Conservation (phyloP, 1,284 basidiomycete species). For the Xanthoconium separans region DNA sequence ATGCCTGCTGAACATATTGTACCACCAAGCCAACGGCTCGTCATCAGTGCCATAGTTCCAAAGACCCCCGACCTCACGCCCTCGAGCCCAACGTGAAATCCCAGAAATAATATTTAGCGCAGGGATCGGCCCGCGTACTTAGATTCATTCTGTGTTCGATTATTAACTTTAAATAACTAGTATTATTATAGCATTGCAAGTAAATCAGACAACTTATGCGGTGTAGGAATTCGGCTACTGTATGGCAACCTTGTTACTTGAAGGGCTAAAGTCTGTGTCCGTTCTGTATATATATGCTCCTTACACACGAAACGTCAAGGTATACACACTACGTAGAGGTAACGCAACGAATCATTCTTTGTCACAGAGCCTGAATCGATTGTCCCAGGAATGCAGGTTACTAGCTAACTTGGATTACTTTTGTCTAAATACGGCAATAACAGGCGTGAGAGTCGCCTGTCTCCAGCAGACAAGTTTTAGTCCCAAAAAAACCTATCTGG, state of each 20-base stretch:
- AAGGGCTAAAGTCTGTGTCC: background rate
- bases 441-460: too few relatives aligned
- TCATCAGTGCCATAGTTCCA: conserved; percentile 25
- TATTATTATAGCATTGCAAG: conserved; percentile 5
- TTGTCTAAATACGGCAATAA: too few relatives aligned
- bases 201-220: background rate
- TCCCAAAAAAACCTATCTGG: too few relatives aligned
- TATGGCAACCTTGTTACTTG: conserved; percentile 2
- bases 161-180: conserved; percentile 4
- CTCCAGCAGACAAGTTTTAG: too few relatives aligned
- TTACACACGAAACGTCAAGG: conserved; percentile 1
- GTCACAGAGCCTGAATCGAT: conserved; percentile 31
- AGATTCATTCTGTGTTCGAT: conserved; percentile 20
- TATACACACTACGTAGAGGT: background rate
- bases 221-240: conserved; percentile 1
- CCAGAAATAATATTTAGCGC: background rate
- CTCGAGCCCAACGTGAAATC: background rate
- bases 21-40: conserved; percentile 38
- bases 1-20: conserved; percentile 36
- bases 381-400: conserved; percentile 34
- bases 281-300: conserved; percentile 9
- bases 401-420: too few relatives aligned
- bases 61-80: conserved; percentile 1
- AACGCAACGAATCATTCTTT: background rate
- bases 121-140: background rate